These are phyloP conservation scores for Thelephora terrestris DNA, from an alignment of 1,284 basidiomycete species.

Conservation along the genomic window DNA sequence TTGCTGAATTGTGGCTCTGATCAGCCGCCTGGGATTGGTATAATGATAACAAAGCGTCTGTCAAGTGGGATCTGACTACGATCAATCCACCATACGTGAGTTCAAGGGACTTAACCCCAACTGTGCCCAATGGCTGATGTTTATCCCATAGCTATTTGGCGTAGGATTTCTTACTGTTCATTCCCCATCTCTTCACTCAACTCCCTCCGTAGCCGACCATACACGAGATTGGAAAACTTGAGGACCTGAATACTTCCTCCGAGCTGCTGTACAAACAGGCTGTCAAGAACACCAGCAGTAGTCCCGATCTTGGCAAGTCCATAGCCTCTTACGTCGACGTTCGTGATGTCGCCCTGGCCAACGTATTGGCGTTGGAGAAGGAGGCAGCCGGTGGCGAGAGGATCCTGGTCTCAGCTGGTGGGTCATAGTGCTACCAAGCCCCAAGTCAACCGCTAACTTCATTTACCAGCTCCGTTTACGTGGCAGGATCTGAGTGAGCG, in stretches of 20 bases:
- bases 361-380: slow-evolving; percentile 39
- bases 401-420: slow-evolving; percentile 34
- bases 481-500: neutral
- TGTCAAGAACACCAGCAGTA: slow-evolving; percentile 1
- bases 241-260: neutral
- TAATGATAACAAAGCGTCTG: slow-evolving; percentile 7
- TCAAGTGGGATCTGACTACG: slow-evolving; percentile 11
- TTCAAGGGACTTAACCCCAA: neutral
- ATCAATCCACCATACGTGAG: slow-evolving; percentile 30
- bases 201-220: neutral
- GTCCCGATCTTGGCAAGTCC: neutral
- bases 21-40: slow-evolving; percentile 13
- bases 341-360: slow-evolving; percentile 45
- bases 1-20: no score
- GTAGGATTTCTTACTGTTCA: neutral
- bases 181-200: neutral
- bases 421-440: slow-evolving; percentile 2
- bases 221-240: neutral
- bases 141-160: neutral
- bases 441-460: neutral
- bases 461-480: neutral
- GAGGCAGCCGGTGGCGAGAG: slow-evolving; percentile 46
- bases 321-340: slow-evolving; percentile 39
- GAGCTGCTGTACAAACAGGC: neutral
- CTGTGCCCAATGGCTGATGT: neutral